Conservation (phyloP, 768 basidiomycete species). For the Austroboletus festivus region DNA sequence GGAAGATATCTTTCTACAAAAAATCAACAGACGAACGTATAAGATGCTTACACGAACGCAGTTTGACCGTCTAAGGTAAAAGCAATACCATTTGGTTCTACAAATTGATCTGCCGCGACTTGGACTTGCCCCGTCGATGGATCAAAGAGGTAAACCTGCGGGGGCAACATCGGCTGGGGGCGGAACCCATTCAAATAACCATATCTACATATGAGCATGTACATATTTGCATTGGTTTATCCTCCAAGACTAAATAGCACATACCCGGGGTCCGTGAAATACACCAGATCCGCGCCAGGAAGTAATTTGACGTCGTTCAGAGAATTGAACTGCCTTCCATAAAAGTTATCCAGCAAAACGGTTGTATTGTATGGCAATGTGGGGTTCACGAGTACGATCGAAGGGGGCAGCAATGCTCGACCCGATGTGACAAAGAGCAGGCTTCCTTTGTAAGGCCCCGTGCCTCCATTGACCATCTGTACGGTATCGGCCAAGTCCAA, state of each 20-base stretch:
- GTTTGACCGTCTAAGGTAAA: slow-evolving; percentile 54
- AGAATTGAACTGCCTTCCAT: slow-evolving; percentile 79
- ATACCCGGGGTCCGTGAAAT: slow-evolving; percentile 72
- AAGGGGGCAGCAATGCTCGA: slow-evolving; percentile 59
- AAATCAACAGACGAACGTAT: not conserved
- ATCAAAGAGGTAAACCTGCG: slow-evolving; percentile 62
- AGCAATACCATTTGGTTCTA: slow-evolving; percentile 70
- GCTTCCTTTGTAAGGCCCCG: slow-evolving; percentile 56
- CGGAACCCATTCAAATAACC: slow-evolving; percentile 67
- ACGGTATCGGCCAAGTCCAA: slow-evolving; percentile 54
- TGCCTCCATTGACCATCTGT: slow-evolving; percentile 73
- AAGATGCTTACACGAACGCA: slow-evolving; percentile 58
- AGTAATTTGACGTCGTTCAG: slow-evolving; percentile 77
- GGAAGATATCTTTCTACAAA: slow-evolving; percentile 16
- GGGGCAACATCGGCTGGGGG: slow-evolving; percentile 61
- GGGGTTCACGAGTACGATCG: slow-evolving; percentile 64
- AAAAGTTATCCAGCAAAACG: slow-evolving; percentile 73
- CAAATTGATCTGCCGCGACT: slow-evolving; percentile 77
- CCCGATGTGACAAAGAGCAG: slow-evolving; percentile 65
- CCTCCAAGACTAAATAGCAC: not conserved
- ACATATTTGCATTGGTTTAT: not conserved
- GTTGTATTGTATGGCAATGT: slow-evolving; percentile 61
- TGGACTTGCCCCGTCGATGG: slow-evolving; percentile 60
- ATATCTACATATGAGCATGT: slow-evolving; percentile 41
- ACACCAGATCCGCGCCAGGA: slow-evolving; percentile 59